These are phyloP conservation scores for Solanum raphanifolium DNA, from an alignment of 257 asterid species.

Conservation along the genomic window DNA sequence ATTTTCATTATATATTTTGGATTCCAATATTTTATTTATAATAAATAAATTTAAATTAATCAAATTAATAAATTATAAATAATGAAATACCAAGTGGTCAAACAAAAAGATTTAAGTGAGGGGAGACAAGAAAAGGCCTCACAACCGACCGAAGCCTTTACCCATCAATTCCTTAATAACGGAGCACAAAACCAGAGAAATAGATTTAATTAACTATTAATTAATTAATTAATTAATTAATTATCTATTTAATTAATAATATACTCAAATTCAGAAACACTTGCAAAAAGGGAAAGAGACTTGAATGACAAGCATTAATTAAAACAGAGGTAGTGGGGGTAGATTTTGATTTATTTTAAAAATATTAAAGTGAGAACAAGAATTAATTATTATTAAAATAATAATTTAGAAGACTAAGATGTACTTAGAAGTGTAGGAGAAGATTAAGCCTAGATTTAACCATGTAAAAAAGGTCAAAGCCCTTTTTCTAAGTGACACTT, in stretches of 20 bases:
- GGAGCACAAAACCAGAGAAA: neutral
- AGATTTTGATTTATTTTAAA: neutral
- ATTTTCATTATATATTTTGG: neutral
- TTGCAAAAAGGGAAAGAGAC: neutral
- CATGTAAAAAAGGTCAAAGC: neutral
- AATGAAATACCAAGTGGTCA: neutral
- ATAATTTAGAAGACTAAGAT: neutral
- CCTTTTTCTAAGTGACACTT: neutral
- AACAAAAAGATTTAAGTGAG: neutral
- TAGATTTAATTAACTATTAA: neutral
- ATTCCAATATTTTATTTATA: neutral
- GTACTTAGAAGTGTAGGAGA: neutral
- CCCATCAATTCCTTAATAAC: neutral
- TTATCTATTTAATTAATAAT: neutral
- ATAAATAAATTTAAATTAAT: neutral
- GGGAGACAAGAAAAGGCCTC: neutral
- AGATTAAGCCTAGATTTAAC: neutral
- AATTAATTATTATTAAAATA: neutral
- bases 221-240: neutral
- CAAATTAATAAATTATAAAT: neutral
- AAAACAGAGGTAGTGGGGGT: neutral
- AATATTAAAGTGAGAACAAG: neutral
- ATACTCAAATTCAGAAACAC: neutral
- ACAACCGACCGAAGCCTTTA: slow-evolving; percentile 7
- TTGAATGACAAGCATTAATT: neutral